Evolutionary conservation across 2,329 filamentous ascomycete species (phyloP).

Genomic region (Fusarium clavum): DNA sequence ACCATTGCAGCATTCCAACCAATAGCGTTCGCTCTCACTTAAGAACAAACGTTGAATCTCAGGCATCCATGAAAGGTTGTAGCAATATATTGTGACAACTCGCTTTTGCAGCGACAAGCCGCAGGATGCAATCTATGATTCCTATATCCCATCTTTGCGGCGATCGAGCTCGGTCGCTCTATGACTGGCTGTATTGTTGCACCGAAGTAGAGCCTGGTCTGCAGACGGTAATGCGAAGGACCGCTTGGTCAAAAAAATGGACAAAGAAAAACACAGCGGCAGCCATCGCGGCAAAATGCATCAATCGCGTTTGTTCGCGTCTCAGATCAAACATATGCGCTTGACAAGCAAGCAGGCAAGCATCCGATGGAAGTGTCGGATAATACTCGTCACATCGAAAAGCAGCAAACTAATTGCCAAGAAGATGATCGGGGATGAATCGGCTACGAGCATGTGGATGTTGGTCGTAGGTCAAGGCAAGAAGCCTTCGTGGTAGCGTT

Average conservation of each 20-base stretch:
- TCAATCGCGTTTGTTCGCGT: not conserved
- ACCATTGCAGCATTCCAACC: not conserved
- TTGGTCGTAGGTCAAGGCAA: not conserved
- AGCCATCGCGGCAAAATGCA: not conserved
- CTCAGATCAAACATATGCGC: not conserved
- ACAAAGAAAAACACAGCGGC: not conserved
- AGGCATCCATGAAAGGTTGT: not conserved
- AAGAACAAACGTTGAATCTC: not conserved
- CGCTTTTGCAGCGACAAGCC: not conserved
- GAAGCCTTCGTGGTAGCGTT: not conserved
- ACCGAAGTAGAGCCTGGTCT: not conserved
- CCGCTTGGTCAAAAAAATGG: slow-evolving; percentile 9
- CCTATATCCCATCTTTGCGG: not conserved
- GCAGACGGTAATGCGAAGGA: not conserved
- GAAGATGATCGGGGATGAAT: not conserved
- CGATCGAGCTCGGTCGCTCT: not conserved
- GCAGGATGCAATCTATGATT: not conserved
- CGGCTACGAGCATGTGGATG: not conserved
- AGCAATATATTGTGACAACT: not conserved
- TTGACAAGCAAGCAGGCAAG: not conserved
- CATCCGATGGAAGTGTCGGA: not conserved
- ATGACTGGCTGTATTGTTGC: slow-evolving; percentile 3
- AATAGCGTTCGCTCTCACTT: not conserved
- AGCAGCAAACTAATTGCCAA: not conserved
- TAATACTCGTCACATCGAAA: not conserved